Evolutionary conservation across 129 eudicot genomes (phyloP).

Genomic region (Centella asiatica): DNA sequence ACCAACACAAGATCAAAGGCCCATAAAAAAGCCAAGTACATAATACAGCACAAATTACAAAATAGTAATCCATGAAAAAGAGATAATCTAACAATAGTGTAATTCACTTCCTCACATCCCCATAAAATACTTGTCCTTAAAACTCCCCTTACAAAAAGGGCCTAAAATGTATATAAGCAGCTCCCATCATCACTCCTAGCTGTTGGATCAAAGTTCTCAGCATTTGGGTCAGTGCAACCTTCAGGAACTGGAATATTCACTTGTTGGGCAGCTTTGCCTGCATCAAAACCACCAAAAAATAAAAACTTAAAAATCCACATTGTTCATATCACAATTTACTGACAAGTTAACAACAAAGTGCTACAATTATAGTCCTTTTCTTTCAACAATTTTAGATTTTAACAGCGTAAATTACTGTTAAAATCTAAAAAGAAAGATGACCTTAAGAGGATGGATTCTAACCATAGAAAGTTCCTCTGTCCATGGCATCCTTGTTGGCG

Average conservation of each 20-base stretch:
- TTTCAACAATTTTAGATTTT: too few relatives aligned
- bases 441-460: conserved; percentile 17
- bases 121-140: background rate
- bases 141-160: conserved; percentile 1
- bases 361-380: too few relatives aligned
- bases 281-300: conserved; percentile 5
- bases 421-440: too few relatives aligned
- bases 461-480: conserved; percentile 74
- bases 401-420: too few relatives aligned
- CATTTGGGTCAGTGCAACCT: conserved; percentile 77
- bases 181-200: conserved; percentile 91
- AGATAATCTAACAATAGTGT: background rate
- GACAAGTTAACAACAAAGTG: conserved; percentile 3
- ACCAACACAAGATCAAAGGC: background rate
- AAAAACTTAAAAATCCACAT: conserved; percentile 2
- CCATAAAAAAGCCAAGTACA: background rate
- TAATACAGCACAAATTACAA: conserved; percentile 15
- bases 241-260: conserved; percentile 61
- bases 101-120: background rate
- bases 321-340: background rate
- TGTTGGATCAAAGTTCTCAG: conserved; percentile 70
- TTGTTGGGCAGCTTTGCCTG: conserved; percentile 87
- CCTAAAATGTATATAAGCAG: conserved; percentile 50
- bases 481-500: conserved; percentile 70
- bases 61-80: conserved; percentile 13